Base-by-base conservation (phyloP, 1,284 basidiomycete species). In the Ustilago bromivora region DNA sequence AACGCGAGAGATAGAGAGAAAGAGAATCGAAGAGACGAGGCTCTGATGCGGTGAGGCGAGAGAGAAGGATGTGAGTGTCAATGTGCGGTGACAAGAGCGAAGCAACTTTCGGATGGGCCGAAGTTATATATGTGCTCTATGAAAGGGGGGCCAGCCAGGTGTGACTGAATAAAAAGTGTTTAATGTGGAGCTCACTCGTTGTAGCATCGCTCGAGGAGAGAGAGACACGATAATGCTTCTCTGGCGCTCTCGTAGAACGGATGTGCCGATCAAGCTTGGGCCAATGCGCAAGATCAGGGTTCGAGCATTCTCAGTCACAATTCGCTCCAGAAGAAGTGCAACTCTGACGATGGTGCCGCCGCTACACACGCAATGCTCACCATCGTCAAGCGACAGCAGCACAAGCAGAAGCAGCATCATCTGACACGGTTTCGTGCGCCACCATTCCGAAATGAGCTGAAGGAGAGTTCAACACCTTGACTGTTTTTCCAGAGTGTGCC, bases 391-490 rank as follows among this genome's bases (percentile, higher is more conserved):
- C 31, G 6, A 13, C n/a, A 47, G 17, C 11, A 38, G 17, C 43
- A 46, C 6, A 17, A 46, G 19, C 31, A 54, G 28, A 53, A 73
- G 71, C 66, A 67, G 61, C 71, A 73, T 68, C 71, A 73, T 64
- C 65, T 73, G 71, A 73, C 71, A 67, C 55, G 59, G 56, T 43
- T 66, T 62, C 46, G 56, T 63, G 36, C 51, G 61, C 61, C 57
- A 52, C 54, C 55, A 53, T 61, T 63, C 57, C 56, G 46, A 52
- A 35, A 19, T 31, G 23, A 52, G 17, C 49, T 32, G 4, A 40
- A 2, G 38, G 5, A 51, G 31, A 51, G 53, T 46, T 51, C 38
- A 46, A 65, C n/a, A 38, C 55, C 19, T 36, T 19, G 19, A n/a
- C 54, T 28, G 23, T 23, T 19, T 56, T 31, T 17, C 41, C 19